These are phyloP conservation scores for Isatis tinctoria DNA, from an alignment of 345 rosid species.

Conservation along the genomic window DNA sequence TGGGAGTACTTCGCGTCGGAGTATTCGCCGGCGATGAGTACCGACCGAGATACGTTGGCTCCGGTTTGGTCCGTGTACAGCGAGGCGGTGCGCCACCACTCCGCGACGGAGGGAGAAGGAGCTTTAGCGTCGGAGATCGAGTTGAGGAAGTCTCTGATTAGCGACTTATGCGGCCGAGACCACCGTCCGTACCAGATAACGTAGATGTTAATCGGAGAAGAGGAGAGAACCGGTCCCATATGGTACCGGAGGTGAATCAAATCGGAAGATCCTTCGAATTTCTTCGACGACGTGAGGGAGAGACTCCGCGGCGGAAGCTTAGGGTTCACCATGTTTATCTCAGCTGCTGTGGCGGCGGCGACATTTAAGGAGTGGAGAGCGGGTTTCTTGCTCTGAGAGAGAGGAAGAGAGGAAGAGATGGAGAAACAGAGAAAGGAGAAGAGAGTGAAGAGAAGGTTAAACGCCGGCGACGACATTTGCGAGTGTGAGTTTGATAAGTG, in stretches of 20 bases:
- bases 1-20: conserved; percentile 54
- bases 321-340: conserved; percentile 49
- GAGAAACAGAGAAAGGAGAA: conserved; percentile 7
- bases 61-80: conserved; percentile 98
- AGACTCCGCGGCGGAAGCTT: conserved; percentile 65
- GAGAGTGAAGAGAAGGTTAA: background rate
- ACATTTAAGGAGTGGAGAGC: conserved; percentile 34
- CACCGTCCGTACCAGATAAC: conserved; percentile 93
- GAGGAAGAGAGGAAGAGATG: background rate
- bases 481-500: conserved; percentile 12
- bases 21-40: conserved; percentile 71
- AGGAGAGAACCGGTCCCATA: conserved; percentile 97
- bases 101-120: conserved; percentile 61
- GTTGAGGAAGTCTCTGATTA: conserved; percentile 70
- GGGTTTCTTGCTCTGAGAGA: background rate
- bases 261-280: conserved; percentile 84
- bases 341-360: background rate
- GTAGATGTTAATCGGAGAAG: conserved; percentile 77
- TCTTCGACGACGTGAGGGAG: conserved; percentile 48
- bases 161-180: conserved; percentile 52
- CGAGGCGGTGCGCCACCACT: conserved; percentile 87
- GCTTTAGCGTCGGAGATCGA: conserved; percentile 57
- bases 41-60: conserved; percentile 67
- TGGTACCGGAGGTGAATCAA: conserved; percentile 86
- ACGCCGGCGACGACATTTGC: conserved; percentile 36